Percentiles rank a stretch among this genome's conserved stretches.
These are phyloP conservation scores for Globisporangium carolinianum DNA, from an alignment of 352 stramenopile genomes.

Conservation along the genomic window DNA sequence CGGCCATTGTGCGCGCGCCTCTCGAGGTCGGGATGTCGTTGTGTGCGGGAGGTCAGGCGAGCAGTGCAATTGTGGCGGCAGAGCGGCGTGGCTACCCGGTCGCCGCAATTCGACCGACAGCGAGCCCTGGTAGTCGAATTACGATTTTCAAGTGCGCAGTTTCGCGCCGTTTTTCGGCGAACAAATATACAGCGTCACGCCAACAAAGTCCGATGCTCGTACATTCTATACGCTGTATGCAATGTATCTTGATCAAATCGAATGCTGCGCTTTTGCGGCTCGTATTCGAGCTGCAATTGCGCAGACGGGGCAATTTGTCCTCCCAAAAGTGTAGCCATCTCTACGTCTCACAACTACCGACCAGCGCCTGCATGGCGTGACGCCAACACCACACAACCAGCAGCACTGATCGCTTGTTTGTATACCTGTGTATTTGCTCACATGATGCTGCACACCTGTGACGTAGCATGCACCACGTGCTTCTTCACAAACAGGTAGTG, in stretches of 20 bases:
- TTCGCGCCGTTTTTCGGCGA: slow-evolving; percentile 3
- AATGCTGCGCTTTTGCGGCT: background rate
- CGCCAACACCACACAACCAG: too few species aligned
- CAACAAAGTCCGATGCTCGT: too few species aligned
- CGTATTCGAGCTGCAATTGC: too few species aligned
- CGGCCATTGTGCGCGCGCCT: slow-evolving; percentile 23
- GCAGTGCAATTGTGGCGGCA: background rate
- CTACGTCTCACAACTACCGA: too few species aligned
- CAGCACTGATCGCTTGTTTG: too few species aligned
- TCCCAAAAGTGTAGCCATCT: slow-evolving; percentile 7
- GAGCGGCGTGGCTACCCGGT: background rate
- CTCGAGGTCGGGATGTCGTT: background rate
- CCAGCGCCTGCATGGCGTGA: too few species aligned
- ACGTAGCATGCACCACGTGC: slow-evolving; percentile 40
- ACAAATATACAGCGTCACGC: too few species aligned
- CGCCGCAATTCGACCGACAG: background rate
- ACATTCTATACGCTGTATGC: too few species aligned
- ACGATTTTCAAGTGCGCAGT: background rate
- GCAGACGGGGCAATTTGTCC: too few species aligned
- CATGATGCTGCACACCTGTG: slow-evolving; percentile 61
- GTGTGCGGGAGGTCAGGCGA: background rate
- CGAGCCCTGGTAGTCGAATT: background rate
- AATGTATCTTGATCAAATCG: background rate
- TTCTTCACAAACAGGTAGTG: slow-evolving; percentile 74
- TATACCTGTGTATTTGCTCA: slow-evolving; percentile 14